Conservation (phyloP, 768 basidiomycete genomes). For the Podaxis carcinomalis region DNA sequence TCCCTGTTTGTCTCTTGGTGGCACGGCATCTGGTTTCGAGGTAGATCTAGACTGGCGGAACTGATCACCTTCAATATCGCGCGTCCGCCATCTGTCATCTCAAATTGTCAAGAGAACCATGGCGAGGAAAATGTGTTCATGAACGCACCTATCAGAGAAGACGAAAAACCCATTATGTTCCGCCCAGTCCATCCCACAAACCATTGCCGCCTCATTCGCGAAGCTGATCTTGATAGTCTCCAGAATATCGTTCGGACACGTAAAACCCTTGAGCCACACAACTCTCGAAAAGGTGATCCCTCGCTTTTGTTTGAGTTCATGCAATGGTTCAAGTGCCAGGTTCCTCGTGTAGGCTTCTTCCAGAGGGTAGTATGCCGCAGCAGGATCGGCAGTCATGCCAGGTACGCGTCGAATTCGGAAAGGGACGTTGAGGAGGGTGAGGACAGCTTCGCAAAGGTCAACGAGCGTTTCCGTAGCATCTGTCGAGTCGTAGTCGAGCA, state of each 20-base stretch:
- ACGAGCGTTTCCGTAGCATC: conserved; percentile 94
- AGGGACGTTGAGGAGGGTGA: conserved; percentile 89
- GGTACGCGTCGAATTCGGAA: conserved; percentile 91
- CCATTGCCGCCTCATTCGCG: conserved; percentile 93
- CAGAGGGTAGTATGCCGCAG: conserved; percentile 88
- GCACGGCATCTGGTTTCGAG: conserved; percentile 84
- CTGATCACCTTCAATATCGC: conserved; percentile 97
- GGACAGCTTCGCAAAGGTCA: conserved; percentile 92
- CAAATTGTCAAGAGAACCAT: neutral
- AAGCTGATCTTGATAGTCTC: conserved; percentile 92
- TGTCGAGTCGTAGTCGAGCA: conserved; percentile 94
- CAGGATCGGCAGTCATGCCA: conserved; percentile 86
- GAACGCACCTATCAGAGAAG: conserved; percentile 86
- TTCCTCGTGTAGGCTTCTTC: conserved; percentile 96
- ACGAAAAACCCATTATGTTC: conserved; percentile 97
- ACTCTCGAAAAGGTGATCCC: conserved; percentile 85
- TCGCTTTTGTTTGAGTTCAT: conserved; percentile 73
- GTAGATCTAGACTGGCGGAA: conserved; percentile 96
- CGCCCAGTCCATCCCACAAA: conserved; percentile 99
- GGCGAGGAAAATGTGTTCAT: neutral
- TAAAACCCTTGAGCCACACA: conserved; percentile 98
- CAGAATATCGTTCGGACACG: conserved; percentile 96
- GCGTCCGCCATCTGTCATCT: conserved; percentile 80
- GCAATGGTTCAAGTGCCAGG: conserved; percentile 84
- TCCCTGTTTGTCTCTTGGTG: conserved; percentile 83